Evolutionary conservation across 139 green algal genomes (phyloP), one percentile per base, ranked within the genome.

Genomic region (Ettlia oleoabundans): DNA sequence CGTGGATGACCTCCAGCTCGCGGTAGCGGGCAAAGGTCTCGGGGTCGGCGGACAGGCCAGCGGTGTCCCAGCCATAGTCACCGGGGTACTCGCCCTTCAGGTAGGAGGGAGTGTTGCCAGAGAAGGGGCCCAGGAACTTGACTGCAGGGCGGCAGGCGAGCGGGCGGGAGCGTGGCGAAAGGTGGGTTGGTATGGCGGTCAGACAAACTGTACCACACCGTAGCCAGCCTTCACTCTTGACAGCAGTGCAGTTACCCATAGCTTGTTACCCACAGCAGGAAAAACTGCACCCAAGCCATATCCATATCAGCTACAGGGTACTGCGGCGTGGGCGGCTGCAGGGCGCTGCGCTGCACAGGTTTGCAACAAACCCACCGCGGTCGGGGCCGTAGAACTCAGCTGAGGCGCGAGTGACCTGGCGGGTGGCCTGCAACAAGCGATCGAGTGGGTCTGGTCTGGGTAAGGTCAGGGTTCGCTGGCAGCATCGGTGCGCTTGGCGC

Each of bases 1-100:
- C 94, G 91, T 99, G 97, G 89, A 99, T 98, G 58, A 99, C 78
- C 93, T 99, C 97, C 66, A 95, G 80, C 93, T 98, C 95, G 78
- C 97, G 92, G 92, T 98, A 98, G 82, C 90, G 82, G 47, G 90
- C 76, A 63, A 95, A 97, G 87, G 91, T 96, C 90, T 95, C 93
- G 64, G 95, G 95, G 94, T 98, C 95, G 58, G 95, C 93, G 42
- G 94, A 98, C 80, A 98, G 94, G 77, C 95, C 94, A 58, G 93
- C 94, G 79, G 95, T 97, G 91, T 98, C 95, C 94, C 94, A 98
- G 88, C 95, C 95, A 83, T 98, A 98, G 93, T 98, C 94, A 85
- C 94, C 94, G 68, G 94, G 86, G 89, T 93, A 97, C 94, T 98
- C 94, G 78, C 94, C 94, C 68, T 86, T 96, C 83, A 98, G 90